Base-by-base conservation (phyloP, 139 green algal species). In the Raphidocelis subcapitata region DNA sequence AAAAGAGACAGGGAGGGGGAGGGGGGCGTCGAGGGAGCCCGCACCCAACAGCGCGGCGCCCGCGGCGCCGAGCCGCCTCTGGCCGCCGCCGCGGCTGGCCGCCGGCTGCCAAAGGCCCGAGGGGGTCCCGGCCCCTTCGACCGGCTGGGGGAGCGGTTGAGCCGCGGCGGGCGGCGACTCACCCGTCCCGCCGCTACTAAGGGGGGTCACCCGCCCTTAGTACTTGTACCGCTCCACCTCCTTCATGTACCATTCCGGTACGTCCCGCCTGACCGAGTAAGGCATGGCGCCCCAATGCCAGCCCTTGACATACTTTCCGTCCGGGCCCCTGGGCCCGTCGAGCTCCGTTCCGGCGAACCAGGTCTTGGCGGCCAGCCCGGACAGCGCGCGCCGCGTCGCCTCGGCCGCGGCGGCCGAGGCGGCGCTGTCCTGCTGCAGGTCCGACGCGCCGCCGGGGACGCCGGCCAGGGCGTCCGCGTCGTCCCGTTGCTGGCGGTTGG, bases 271-370 rank as follows among this genome's bases (percentile, higher is more conserved):
- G 2, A 89, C 33, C 28, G 59, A 71, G 47, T 81, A 86, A 8
- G 84, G 84, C 72, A 84, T 87, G 8, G 12, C 41, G 63, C 85
- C 85, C 84, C 84, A 89, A 62, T 89, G 84, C 84, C 84, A 89
- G 3, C 73, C 80, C n/a, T 75, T 23, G 18, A 20, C 29, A 44
- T 84, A 79, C 1, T 41, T 66, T 26, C 83, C 83, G 32, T 84
- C 79, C 1, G 64, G 31, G 15, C 73, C 57, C 2, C 83, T 59
- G 2, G 77, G 77, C 2, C 57, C 77, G 44, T 89, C 80, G 21
- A 65, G 8, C 8, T 68, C 57, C 1, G 73, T 89, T 33, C 83
- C 79, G 20, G 83, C 67, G 73, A 69, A 84, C 82, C 82, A 84
- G 12, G 82, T 87, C 67, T 82, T 84, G 55, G 59, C 57, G 12